A percentile compares a stretch with the other conserved stretches of the same genome.
phyloP scores from a whole-genome alignment of 1,284 basidiomycete genomes.

The Thelephora terrestris region DNA sequence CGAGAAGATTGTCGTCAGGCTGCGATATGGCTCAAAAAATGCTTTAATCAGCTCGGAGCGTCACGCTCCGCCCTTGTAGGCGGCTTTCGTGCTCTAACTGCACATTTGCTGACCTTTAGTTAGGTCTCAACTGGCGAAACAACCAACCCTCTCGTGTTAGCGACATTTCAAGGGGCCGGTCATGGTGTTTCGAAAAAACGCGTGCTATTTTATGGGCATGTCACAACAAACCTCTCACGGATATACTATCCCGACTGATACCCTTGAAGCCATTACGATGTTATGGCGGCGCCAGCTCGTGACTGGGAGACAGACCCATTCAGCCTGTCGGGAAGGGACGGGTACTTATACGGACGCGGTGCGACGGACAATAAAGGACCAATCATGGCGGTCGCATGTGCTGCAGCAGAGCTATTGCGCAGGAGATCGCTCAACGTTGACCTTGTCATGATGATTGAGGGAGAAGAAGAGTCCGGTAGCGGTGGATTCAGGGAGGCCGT shows the following conservation, averaged over 20 bases:
- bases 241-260: neutral
- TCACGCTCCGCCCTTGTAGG: slow-evolving; percentile 58
- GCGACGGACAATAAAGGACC: slow-evolving; percentile 92
- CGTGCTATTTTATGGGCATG: slow-evolving; percentile 80
- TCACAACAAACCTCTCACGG: neutral
- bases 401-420: slow-evolving; percentile 73
- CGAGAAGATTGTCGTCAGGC: slow-evolving; percentile 89
- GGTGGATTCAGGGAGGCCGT: slow-evolving; percentile 77
- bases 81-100: slow-evolving; percentile 4
- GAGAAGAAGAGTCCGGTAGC: slow-evolving; percentile 93
- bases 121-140: slow-evolving; percentile 58
- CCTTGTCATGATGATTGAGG: slow-evolving; percentile 87
- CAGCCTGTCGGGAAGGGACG: slow-evolving; percentile 74
- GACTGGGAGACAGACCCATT: slow-evolving; percentile 88
- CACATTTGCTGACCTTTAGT: neutral
- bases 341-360: slow-evolving; percentile 91
- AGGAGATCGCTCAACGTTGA: slow-evolving; percentile 74
- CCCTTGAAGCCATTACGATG: slow-evolving; percentile 77
- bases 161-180: slow-evolving; percentile 67
- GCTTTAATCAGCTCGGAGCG: slow-evolving; percentile 79
- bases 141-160: slow-evolving; percentile 78
- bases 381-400: slow-evolving; percentile 84
- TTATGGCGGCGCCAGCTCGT: slow-evolving; percentile 66
- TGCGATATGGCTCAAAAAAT: slow-evolving; percentile 84
- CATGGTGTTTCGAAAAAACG: slow-evolving; percentile 49